Base-by-base conservation (phyloP, 305 asterid genomes). In the Striga hermonthica region DNA sequence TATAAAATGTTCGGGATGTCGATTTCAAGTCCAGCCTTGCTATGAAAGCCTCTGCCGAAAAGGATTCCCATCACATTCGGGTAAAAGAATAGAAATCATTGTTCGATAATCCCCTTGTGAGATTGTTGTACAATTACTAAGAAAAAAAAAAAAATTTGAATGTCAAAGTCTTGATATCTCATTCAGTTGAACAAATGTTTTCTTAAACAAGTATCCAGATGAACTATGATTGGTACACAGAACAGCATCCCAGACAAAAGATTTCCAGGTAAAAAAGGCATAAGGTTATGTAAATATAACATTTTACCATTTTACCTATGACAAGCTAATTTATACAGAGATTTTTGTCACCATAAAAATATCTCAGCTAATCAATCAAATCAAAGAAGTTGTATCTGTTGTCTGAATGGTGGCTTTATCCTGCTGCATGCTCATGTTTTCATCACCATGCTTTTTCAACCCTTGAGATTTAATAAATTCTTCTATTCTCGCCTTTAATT, bases 401-500 rank as follows among this genome's bases (percentile, higher is more conserved):
- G 95, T 83, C 72, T 80, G 95, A 80, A 88, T 83, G 2, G 78
- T 80, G 67, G 67, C 85, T 80, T 88, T 90, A 41, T 76, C 36
- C 68, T 69, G 80, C 60, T 78, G 87, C 70, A 63, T 22, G 39
- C 74, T 76, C 81, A 80, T 54, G 45, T 81, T 76, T 56, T 78
- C 61, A 14, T 28, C 82, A 41, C 81, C 80, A 8, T 55, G 86
- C 72, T 70, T 80, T 68, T 76, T 81, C 79, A 58, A 2, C 56
- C 80, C 74, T 56, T 76, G 90, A 38, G 95, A 84, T 74, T 73
- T 77, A 11, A 90, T 66, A 49, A 86, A 93, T 36, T 85, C 95
- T 56, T 90, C 95, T 1, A 90, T 93, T 76, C 71, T 85, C 0
- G 89, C 87, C 87, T 93, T 93, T 71, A 93, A 78, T 75, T 90